Percentiles rank a stretch among this genome's conserved stretches.
phyloP scores from a whole-genome alignment of 768 basidiomycete species.

The Floccularia luteovirens region DNA sequence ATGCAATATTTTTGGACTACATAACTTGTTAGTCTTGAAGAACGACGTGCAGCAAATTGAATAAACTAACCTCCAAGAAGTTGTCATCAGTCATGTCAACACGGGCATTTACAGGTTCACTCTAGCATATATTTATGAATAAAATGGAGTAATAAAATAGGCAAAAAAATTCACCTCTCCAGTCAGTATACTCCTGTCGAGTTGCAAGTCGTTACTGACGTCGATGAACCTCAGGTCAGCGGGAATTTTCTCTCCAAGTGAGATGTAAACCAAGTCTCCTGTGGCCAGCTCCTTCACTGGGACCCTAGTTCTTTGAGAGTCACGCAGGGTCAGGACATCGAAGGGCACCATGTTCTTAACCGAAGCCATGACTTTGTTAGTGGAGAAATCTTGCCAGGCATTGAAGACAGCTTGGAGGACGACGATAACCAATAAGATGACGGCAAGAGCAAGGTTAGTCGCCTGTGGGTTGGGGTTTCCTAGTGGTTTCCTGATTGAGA shows the following conservation, averaged over 20 bases:
- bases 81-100: conserved; percentile 27
- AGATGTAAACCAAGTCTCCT: conserved; percentile 58
- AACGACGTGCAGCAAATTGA: conserved; percentile 3
- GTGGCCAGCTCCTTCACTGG: conserved; percentile 58
- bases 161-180: conserved; percentile 28
- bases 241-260: conserved; percentile 62
- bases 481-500: conserved; percentile 41
- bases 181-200: conserved; percentile 62
- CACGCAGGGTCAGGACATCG: conserved; percentile 54
- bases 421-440: conserved; percentile 41
- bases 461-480: conserved; percentile 44
- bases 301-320: conserved; percentile 34
- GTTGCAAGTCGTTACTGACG: conserved; percentile 46
- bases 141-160: not conserved
- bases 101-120: conserved; percentile 21
- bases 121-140: conserved; percentile 12
- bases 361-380: conserved; percentile 50
- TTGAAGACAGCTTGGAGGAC: conserved; percentile 33
- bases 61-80: conserved; percentile 15
- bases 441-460: conserved; percentile 53
- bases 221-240: conserved; percentile 64
- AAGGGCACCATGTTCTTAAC: conserved; percentile 62
- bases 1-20: conserved; percentile 50
- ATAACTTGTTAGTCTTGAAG: conserved; percentile 13
- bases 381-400: conserved; percentile 50